Evolutionary conservation across 2,329 filamentous ascomycete genomes (phyloP), one percentile per base, ranked within the genome.

Genomic region (Colletotrichum zoysiae): DNA sequence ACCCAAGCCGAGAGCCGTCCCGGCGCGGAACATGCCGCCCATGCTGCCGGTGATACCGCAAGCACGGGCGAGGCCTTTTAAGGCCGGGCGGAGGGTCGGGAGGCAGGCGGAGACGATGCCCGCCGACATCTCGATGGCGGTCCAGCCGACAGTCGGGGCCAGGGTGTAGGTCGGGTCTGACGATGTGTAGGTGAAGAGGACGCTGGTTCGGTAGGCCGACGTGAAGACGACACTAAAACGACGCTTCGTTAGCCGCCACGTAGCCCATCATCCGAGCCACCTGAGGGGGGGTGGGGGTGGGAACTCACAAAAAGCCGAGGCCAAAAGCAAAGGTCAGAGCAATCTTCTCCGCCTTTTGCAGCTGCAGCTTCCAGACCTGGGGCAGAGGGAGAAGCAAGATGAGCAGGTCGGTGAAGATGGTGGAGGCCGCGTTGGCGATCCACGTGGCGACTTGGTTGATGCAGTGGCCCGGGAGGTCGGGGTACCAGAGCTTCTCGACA

Each of bases 61-160:
- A 3, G 78, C 80, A 6, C 82, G 80, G 3, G 82, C 78, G 9
- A 84, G 78, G 12, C 75, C 23, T 4, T 79, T 78, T 42, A 87
- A 74, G 18, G 86, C 80, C 3, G 86, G 86, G 7, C 85, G 82
- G 50, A 88, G 78, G 0, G 86, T 87, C 0, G 87, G 87, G 0
- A 88, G 83, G 73, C 85, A 87, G 8, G 86, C 86, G 0, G 86
- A 86, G 55, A 87, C 80, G 73, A 89, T 86, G 61, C 86, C 87
- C 0, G 83, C 82, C 0, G 84, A 80, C 77, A 85, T 83, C 75
- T 87, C 86, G 71, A 87, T 83, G 5, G 80, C 80, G 8, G 84
- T 85, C 86, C 85, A 87, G 65, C 82, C 84, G 5, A 84, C 81
- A 0, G 84, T 82, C 1, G 81, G 82, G 0, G 84, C 83, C 11